Conservation (phyloP, 2,329 filamentous ascomycete species). For the Lasiodiplodia hormozganensis region DNA sequence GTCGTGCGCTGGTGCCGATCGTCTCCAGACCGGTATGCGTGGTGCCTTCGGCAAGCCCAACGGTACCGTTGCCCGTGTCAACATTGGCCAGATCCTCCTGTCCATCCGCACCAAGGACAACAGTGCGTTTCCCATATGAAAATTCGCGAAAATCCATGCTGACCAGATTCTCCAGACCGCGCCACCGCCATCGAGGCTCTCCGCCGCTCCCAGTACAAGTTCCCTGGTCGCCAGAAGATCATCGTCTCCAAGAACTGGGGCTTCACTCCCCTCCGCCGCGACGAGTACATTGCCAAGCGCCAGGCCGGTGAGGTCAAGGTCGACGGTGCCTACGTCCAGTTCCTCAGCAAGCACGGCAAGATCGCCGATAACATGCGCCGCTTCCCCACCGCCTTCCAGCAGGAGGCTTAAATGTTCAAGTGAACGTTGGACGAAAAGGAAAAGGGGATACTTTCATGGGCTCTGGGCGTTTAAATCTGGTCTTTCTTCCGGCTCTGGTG, state of each 20-base stretch:
- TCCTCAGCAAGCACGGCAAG: conserved; percentile 91
- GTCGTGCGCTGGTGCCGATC: conserved; percentile 99
- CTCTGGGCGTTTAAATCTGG: conserved; percentile 26
- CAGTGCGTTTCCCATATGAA: conserved; percentile 28
- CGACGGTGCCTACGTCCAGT: conserved; percentile 99
- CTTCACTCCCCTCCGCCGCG: conserved; percentile 96
- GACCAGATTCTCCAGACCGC: conserved; percentile 61
- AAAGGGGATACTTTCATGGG: conserved; percentile 29
- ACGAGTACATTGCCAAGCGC: conserved; percentile 97
- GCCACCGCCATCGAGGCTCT: conserved; percentile 96
- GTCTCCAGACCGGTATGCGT: conserved; percentile 99
- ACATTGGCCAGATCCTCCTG: conserved; percentile 99
- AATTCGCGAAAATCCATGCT: neutral
- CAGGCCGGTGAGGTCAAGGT: conserved; percentile 91
- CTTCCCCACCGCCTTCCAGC: conserved; percentile 89
- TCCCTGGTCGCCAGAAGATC: conserved; percentile 99
- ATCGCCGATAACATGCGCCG: conserved; percentile 87
- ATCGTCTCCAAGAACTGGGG: conserved; percentile 99
- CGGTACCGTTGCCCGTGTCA: conserved; percentile 98
- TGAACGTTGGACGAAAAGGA: conserved; percentile 18
- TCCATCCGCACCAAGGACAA: conserved; percentile 96
- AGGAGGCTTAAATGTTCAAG: conserved; percentile 40
- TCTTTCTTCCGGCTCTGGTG: conserved; percentile 18
- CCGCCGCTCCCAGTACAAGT: conserved; percentile 99
- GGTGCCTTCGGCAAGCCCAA: conserved; percentile 99